phyloP scores from a whole-genome alignment of 2,329 filamentous ascomycete genomes.

The Neonectria punicea region DNA sequence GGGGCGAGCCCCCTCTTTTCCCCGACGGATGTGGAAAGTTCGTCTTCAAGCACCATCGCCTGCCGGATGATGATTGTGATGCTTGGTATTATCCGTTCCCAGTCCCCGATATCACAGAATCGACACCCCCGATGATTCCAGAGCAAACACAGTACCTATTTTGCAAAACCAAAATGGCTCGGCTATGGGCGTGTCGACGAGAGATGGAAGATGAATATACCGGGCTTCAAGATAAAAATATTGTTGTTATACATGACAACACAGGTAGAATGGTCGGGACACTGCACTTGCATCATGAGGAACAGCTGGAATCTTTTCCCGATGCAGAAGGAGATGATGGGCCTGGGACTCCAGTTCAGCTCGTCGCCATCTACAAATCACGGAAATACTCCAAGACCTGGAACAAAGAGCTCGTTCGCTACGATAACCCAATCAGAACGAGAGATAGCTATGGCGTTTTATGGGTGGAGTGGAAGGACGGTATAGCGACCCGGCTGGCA shows the following conservation, averaged over 20 bases:
- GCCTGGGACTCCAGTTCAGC: background rate
- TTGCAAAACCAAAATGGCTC: slow-evolving; percentile 11
- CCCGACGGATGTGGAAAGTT: slow-evolving; percentile 16
- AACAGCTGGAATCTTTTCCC: slow-evolving; percentile 3
- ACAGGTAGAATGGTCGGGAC: background rate
- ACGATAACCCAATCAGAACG: background rate
- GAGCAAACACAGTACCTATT: slow-evolving; percentile 26
- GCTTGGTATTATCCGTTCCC: slow-evolving; percentile 25
- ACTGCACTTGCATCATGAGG: slow-evolving; percentile 1
- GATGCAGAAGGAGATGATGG: background rate
- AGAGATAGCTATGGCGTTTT: slow-evolving; percentile 13
- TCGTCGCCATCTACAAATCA: slow-evolving; percentile 9
- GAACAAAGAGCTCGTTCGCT: background rate
- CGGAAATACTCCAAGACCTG: background rate
- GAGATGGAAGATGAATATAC: background rate
- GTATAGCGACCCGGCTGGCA: slow-evolving; percentile 9
- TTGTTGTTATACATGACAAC: background rate
- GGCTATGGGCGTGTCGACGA: background rate
- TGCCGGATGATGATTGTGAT: background rate
- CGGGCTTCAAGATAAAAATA: background rate
- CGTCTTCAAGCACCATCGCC: background rate
- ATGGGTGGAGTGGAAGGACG: slow-evolving; percentile 21
- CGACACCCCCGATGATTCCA: slow-evolving; percentile 7
- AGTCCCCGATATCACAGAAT: slow-evolving; percentile 3
- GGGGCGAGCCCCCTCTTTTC: background rate